Conservation (phyloP, 225 moss, liverwort and hornwort genomes). For the Polytrichum formosum region DNA sequence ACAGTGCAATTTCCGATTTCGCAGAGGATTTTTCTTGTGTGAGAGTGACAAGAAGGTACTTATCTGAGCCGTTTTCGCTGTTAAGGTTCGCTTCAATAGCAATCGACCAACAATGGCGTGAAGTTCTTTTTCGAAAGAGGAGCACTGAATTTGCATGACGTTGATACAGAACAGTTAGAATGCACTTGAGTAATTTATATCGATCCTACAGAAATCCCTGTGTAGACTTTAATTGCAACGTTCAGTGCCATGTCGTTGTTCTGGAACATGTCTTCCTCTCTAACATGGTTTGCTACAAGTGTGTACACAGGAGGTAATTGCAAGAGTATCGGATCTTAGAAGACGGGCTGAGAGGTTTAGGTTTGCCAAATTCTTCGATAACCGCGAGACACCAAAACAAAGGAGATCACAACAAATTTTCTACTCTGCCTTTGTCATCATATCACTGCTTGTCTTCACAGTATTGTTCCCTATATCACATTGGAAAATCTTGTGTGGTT, state of each 20-base stretch:
- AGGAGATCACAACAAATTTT: not conserved
- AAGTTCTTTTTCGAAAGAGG: too few species aligned
- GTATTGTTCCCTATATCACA: constrained; percentile 36
- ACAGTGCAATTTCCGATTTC: not conserved
- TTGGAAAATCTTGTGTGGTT: constrained; percentile 25
- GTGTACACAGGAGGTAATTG: constrained; percentile 16
- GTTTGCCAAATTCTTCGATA: constrained; percentile 7
- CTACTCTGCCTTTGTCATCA: constrained; percentile 16
- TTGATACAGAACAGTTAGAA: too few species aligned
- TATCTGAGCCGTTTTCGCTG: too few species aligned
- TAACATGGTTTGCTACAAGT: not conserved
- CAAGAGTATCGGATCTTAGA: constrained; percentile 10
- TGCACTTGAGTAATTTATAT: not conserved
- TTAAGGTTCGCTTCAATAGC: too few species aligned
- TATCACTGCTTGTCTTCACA: constrained; percentile 20
- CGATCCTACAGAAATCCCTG: not conserved
- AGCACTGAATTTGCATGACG: too few species aligned
- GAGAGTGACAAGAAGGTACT: not conserved
- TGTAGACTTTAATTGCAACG: not conserved
- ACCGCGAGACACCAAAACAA: not conserved
- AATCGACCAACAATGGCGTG: too few species aligned
- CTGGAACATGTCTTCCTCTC: not conserved
- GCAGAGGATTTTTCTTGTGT: not conserved
- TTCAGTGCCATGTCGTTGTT: not conserved
- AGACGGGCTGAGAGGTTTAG: constrained; percentile 11